These are phyloP conservation scores for Hibiscus trionum DNA, from an alignment of 345 rosid genomes.

Conservation along the genomic window DNA sequence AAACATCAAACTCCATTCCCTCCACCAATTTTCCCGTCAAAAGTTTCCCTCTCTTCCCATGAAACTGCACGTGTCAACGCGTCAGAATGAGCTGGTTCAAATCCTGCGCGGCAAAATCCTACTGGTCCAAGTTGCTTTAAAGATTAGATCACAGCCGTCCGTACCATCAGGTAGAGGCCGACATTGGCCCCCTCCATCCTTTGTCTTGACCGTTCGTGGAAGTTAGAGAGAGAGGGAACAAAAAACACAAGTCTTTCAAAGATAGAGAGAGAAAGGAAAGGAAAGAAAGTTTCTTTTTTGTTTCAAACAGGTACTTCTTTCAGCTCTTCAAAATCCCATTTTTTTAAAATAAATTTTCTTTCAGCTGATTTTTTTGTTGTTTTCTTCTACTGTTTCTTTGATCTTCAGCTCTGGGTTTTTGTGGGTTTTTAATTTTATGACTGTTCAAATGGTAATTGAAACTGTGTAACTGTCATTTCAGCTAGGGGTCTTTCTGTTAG, in stretches of 20 bases:
- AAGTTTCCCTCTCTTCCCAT: constrained; percentile 7
- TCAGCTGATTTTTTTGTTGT: neutral
- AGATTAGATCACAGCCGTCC: constrained; percentile 35
- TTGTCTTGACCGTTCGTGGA: constrained; percentile 42
- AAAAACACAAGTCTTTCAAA: constrained; percentile 5
- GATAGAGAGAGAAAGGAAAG: constrained; percentile 9
- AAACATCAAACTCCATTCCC: neutral
- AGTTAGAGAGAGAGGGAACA: constrained; percentile 16
- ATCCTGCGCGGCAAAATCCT: constrained; percentile 14
- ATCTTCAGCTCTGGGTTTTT: neutral
- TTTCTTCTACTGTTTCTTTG: neutral
- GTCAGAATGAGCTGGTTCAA: constrained; percentile 25
- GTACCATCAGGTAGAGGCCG: constrained; percentile 20
- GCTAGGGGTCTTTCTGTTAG: neutral
- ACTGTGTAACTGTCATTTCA: constrained; percentile 21
- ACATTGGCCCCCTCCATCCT: constrained; percentile 9
- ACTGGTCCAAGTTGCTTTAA: neutral
- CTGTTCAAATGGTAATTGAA: constrained; percentile 12
- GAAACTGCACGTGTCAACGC: constrained; percentile 14
- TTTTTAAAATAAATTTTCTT: neutral
- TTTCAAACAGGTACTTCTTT: constrained; percentile 18
- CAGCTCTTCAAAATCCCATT: neutral
- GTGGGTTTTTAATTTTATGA: neutral
- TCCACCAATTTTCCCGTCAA: constrained; percentile 4
- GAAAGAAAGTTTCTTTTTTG: neutral